phyloP scores from a whole-genome alignment of 139 green algal genomes.

The Deuterostichococcus epilithicus region DNA sequence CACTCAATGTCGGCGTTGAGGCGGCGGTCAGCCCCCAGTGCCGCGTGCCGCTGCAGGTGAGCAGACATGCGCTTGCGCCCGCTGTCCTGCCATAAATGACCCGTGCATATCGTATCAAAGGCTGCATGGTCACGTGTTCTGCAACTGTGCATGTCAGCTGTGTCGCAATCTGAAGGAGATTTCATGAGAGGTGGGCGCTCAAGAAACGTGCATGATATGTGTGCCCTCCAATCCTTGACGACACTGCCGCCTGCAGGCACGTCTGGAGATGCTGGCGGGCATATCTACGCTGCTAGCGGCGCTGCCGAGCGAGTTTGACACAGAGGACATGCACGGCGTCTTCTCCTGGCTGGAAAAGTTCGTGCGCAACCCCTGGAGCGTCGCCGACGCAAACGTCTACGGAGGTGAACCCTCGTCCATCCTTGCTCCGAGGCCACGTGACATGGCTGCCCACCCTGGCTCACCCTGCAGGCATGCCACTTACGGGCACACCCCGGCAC shows the following conservation, averaged over 20 bases:
- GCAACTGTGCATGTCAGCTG: too few species aligned
- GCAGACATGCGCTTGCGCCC: constrained; percentile 33
- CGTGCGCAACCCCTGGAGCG: constrained; percentile 50
- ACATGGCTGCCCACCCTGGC: too few species aligned
- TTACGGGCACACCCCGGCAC: too few species aligned
- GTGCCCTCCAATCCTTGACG: neutral
- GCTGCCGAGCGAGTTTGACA: constrained; percentile 35
- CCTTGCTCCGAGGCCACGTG: too few species aligned
- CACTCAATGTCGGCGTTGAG: constrained; percentile 59
- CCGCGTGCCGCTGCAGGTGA: constrained; percentile 43
- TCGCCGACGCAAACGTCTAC: constrained; percentile 42
- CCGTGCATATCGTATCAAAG: constrained; percentile 17
- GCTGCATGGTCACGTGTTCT: constrained; percentile 8
- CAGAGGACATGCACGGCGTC: constrained; percentile 40
- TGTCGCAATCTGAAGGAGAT: neutral
- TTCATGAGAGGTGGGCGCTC: neutral
- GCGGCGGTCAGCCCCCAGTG: constrained; percentile 50
- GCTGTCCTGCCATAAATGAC: constrained; percentile 45
- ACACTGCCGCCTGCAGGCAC: constrained; percentile 22
- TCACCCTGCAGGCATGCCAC: neutral
- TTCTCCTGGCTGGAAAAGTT: constrained; percentile 70
- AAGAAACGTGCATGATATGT: neutral
- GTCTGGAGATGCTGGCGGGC: constrained; percentile 56
- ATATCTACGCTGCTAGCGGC: constrained; percentile 39
- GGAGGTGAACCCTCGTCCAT: constrained; percentile 19